Conservation (phyloP, 1,284 basidiomycete species). For the Phellinidium pouzarii region DNA sequence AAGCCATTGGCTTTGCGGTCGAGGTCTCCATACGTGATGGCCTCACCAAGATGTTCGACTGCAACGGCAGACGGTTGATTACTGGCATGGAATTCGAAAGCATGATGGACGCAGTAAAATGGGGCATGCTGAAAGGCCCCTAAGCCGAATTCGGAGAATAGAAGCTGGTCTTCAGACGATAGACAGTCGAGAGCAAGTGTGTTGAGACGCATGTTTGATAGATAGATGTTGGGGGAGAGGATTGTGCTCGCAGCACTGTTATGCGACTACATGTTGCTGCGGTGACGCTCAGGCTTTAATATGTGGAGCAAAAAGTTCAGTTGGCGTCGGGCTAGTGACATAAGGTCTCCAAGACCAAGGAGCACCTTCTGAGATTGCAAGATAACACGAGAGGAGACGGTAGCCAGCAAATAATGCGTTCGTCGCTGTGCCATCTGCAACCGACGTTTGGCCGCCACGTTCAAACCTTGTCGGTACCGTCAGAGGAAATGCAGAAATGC, state of each 20-base stretch:
- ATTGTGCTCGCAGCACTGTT: neutral
- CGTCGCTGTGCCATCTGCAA: neutral
- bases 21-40: conserved; percentile 45
- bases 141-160: conserved; percentile 41
- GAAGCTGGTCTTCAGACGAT: conserved; percentile 34
- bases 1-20: conserved; percentile 43
- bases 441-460: conserved; percentile 14
- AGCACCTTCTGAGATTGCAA: neutral
- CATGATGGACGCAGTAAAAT: conserved; percentile 48
- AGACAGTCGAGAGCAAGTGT: conserved; percentile 22
- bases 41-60: conserved; percentile 42
- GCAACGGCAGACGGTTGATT: conserved; percentile 38
- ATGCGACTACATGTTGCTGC: neutral
- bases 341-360: neutral
- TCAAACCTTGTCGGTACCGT: neutral
- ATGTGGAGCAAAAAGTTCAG: neutral
- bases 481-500: neutral
- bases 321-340: neutral
- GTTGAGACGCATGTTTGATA: conserved; percentile 2
- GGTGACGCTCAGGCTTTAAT: conserved; percentile 10
- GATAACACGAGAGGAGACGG: neutral
- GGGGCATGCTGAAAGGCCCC: conserved; percentile 33
- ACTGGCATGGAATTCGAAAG: conserved; percentile 43
- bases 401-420: conserved; percentile 3
- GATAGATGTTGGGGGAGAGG: no score